Base-by-base conservation (phyloP, 2,329 filamentous ascomycete species). In the Acarospora socialis region DNA sequence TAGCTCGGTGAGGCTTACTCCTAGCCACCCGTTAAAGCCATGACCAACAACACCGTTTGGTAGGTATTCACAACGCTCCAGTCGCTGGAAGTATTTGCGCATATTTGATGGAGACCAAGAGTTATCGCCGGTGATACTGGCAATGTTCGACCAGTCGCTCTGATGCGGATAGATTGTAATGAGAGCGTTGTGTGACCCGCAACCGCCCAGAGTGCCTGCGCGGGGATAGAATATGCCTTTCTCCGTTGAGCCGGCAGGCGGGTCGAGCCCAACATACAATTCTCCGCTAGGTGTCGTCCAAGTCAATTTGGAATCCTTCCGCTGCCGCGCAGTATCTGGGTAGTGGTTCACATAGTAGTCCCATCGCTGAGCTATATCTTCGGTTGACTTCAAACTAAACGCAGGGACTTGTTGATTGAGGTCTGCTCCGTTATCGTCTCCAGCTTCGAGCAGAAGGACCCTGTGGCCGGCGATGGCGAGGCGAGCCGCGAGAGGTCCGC, bases 311-410 rank as follows among this genome's bases (percentile, higher is more conserved):
- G 55, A 65, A 46, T 77, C 70, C 31, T 59, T 56, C 14, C 62
- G 57, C 40, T 72, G 66, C 21, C 65, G 58, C 14, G 52, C 49
- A 26, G 68, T 53, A 38, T 75, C 61, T 6, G 59, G 55, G 44
- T 74, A 76, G 48, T 77, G 72, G 27, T 62, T 61, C n/a, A 74
- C 68, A 40, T 67, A 77, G 52, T 69, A 77, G 48, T 73, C 66
- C 73, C 73, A 78, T 27, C 60, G 54, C 42, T 73, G 59, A 12
- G 61, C 58, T 15, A 58, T 57, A 37, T 74, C 66, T 43, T 75
- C 67, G 7, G 66, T 70, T 2, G 65, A 60, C 13, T 61, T 57
- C 28, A 61, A 60, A 14, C 64, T 61, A 43, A 68, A 61, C 2
- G 67, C 62, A 5, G 72, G 70, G 4, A 73, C 60, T 7, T 65